Evolutionary conservation across 257 asterid genomes (phyloP).

Genomic region (Scutellaria galericulata): DNA sequence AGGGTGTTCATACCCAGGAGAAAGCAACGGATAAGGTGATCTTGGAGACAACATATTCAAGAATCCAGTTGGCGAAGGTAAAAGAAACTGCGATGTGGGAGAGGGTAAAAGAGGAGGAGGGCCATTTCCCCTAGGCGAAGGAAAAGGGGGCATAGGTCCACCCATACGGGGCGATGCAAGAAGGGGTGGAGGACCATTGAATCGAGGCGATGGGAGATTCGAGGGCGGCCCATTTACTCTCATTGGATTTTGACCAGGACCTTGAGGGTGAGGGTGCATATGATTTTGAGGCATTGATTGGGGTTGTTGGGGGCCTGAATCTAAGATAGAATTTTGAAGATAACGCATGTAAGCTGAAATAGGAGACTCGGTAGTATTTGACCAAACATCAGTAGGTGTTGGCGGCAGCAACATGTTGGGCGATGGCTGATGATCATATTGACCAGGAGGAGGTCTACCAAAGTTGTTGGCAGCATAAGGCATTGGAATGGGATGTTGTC

Average conservation of each 20-base stretch:
- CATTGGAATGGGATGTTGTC: conserved; percentile 41
- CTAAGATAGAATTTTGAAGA: conserved; percentile 76
- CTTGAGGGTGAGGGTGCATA: conserved; percentile 26
- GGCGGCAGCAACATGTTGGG: conserved; percentile 53
- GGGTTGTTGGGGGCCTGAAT: conserved; percentile 53
- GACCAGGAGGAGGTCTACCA: conserved; percentile 49
- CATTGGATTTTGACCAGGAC: too few species aligned
- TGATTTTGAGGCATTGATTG: conserved; percentile 39
- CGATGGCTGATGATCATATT: conserved; percentile 64
- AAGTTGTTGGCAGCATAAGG: conserved; percentile 56
- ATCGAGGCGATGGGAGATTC: conserved; percentile 55
- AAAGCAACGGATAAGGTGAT: conserved; percentile 79
- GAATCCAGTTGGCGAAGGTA: conserved; percentile 85
- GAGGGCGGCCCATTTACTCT: conserved; percentile 52
- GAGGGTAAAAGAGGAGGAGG: conserved; percentile 75
- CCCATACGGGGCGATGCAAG: conserved; percentile 61
- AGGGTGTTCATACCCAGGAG: conserved; percentile 76
- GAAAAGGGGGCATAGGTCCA: conserved; percentile 61
- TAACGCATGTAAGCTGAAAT: conserved; percentile 85
- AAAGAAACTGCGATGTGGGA: conserved; percentile 82
- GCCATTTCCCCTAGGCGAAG: conserved; percentile 60
- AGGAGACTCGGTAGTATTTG: conserved; percentile 83
- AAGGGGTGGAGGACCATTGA: conserved; percentile 54
- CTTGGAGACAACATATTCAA: conserved; percentile 70
- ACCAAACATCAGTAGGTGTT: conserved; percentile 74